A percentile compares a stretch with the other conserved stretches of the same genome.
Evolutionary conservation across 371 early-diverging fungal genomes (phyloP).

Genomic region (Circinella umbellata): DNA sequence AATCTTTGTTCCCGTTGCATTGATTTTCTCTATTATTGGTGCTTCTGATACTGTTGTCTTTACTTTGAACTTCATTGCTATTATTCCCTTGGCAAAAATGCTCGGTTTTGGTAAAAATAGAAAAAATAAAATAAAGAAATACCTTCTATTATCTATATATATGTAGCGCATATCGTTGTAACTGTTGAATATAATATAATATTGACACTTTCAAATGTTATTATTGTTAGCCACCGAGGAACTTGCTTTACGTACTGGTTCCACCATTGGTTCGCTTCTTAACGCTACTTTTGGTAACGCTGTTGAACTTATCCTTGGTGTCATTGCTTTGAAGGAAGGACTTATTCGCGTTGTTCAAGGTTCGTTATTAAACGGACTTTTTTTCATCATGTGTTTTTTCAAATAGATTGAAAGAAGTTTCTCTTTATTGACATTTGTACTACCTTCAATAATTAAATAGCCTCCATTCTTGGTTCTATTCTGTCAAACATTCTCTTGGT

Average conservation of each 20-base stretch:
- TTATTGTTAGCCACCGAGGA: slow-evolving; percentile 45
- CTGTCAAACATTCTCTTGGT: slow-evolving; percentile 51
- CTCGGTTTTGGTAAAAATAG: slow-evolving; percentile 48
- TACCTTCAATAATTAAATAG: slow-evolving; percentile 19
- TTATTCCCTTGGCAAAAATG: slow-evolving; percentile 85
- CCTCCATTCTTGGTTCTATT: slow-evolving; percentile 50
- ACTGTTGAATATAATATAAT: too few relatives aligned
- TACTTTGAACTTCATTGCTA: slow-evolving; percentile 87
- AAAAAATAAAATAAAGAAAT: too few relatives aligned
- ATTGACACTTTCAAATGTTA: too few relatives aligned
- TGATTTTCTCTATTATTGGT: slow-evolving; percentile 56
- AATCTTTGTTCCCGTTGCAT: slow-evolving; percentile 80
- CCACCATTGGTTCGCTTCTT: slow-evolving; percentile 32
- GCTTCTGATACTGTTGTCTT: slow-evolving; percentile 73
- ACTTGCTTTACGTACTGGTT: slow-evolving; percentile 42
- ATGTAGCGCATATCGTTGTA: too few relatives aligned
- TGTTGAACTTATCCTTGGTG: slow-evolving; percentile 82
- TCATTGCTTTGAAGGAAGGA: slow-evolving; percentile 82
- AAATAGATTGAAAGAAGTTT: not conserved
- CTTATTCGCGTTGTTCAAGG: slow-evolving; percentile 85
- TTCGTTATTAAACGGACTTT: slow-evolving; percentile 15
- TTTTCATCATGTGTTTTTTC: not conserved
- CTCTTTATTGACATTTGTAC: slow-evolving; percentile 3
- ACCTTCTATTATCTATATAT: slow-evolving; percentile 15
- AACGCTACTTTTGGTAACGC: slow-evolving; percentile 70